These are phyloP conservation scores for Podospora australis DNA, from an alignment of 495 filamentous ascomycete genomes.

Conservation along the genomic window DNA sequence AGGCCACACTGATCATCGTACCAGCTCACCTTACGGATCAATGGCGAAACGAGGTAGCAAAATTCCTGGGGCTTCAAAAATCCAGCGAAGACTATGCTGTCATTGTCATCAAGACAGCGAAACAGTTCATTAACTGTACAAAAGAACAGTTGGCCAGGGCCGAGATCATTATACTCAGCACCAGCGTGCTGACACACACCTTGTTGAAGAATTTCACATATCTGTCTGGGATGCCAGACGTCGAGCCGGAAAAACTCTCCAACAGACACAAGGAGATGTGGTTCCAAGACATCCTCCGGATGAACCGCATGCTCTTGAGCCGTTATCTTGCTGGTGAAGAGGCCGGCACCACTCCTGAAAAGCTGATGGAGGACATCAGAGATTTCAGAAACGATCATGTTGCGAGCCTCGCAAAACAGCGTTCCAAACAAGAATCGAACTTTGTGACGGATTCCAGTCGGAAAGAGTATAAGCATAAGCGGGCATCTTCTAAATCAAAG, in stretches of 20 bases:
- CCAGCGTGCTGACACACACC: neutral
- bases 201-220: conserved; percentile 1
- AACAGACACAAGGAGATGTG: conserved; percentile 10
- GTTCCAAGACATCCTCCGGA: conserved; percentile 13
- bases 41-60: conserved; percentile 56
- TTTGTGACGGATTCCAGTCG: too few relatives aligned
- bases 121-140: conserved; percentile 17
- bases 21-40: conserved; percentile 58
- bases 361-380: too few relatives aligned
- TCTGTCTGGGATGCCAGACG: conserved; percentile 1
- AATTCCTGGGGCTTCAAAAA: conserved; percentile 40
- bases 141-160: conserved; percentile 41
- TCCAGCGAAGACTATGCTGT: conserved; percentile 37
- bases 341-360: neutral
- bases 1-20: conserved; percentile 65
- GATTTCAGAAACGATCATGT: too few relatives aligned
- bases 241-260: conserved; percentile 24
- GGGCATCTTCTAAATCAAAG: too few relatives aligned
- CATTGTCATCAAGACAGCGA: conserved; percentile 31
- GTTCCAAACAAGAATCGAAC: too few relatives aligned
- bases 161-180: conserved; percentile 51
- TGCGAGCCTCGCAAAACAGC: too few relatives aligned
- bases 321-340: conserved; percentile 6
- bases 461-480: too few relatives aligned
- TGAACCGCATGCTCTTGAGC: conserved; percentile 7